Evolutionary conservation across 2,329 filamentous ascomycete genomes (phyloP).

Genomic region (Acrodontium crateriforme): DNA sequence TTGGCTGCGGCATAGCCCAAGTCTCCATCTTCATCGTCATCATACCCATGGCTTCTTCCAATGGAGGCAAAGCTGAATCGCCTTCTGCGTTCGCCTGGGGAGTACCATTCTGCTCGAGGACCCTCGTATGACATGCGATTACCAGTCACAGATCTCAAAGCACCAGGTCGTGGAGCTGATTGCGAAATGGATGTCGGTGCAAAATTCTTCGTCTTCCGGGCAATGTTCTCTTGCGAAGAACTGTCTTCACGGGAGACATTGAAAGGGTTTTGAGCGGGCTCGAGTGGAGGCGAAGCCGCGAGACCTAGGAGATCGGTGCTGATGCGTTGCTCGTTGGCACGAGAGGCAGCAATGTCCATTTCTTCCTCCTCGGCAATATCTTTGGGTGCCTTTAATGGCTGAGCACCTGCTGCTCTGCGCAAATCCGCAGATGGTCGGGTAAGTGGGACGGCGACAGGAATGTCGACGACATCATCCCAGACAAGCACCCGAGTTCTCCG

Average conservation of each 20-base stretch:
- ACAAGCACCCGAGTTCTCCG: constrained; percentile 83
- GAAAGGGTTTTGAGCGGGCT: constrained; percentile 30
- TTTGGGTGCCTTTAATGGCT: constrained; percentile 9
- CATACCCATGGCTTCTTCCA: constrained; percentile 29
- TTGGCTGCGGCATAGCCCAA: constrained; percentile 87
- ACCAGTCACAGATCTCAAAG: constrained; percentile 18
- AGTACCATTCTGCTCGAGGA: constrained; percentile 9
- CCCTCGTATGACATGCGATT: constrained; percentile 12
- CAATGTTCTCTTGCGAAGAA: too few species aligned
- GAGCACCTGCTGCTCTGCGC: constrained; percentile 41
- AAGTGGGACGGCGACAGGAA: constrained; percentile 87
- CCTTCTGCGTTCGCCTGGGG: constrained; percentile 26
- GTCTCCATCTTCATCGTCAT: constrained; percentile 78
- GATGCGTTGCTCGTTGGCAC: constrained; percentile 48
- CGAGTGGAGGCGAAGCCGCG: constrained; percentile 7
- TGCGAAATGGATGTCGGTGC: neutral
- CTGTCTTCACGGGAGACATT: constrained; percentile 34
- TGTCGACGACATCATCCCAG: constrained; percentile 95
- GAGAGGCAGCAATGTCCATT: constrained; percentile 73
- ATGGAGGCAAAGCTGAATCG: constrained; percentile 30
- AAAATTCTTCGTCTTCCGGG: constrained; percentile 1
- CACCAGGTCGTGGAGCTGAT: constrained; percentile 9
- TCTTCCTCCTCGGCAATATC: constrained; percentile 46
- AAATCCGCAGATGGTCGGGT: constrained; percentile 73
- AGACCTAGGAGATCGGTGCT: too few species aligned